Base-by-base conservation (phyloP, 2,329 filamentous ascomycete species). In the Fonsecaea nubica region DNA sequence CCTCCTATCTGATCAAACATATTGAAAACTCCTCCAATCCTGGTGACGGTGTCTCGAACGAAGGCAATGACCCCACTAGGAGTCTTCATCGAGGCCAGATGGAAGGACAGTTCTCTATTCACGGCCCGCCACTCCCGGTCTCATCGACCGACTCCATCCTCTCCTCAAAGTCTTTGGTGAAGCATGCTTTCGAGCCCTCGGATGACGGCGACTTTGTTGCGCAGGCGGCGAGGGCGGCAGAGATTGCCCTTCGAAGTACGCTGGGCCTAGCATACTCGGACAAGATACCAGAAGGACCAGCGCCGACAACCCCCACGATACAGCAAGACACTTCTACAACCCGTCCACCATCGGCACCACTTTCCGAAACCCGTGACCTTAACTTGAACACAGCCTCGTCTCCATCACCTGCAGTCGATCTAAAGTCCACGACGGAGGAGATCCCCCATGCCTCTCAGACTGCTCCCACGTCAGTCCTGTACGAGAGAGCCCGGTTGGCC, bases 401-500 rank as follows among this genome's bases (percentile, higher is more conserved):
- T 5, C 55, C 60, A 30, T 56, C 63, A 35, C 54, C 56, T 35
- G 32, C 25, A 33, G n/a, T 59, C 38, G 42, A 53, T 10, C 25
- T 33, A 36, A 62, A 58, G 33, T 10, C 50, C 15, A 35, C 15
- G 42, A 18, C 12, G 18, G 48, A 53, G 7, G 63, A 69, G 7
- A 50, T 71, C 10, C 66, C 67, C n/a, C 80, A 81, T 71, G 78
- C 79, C 57, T 81, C 80, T 7, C 80, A 82, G 66, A 81, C 80
- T 2, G 80, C 81, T 54, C 80, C 81, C 6, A 87, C 85, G 2
- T 83, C 85, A 70, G 83, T 86, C 8, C 77, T 87, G 1, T 87
- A 87, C 68, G 85, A 87, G 72, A 80, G 82, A 64, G 85, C 85
- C 40, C 82, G 85, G 53, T 80, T 83, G 74, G 84, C 83, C 5